Evolutionary conservation across 78 protist species (phyloP), one percentile per base, ranked within the genome.

Genomic region (Corallochytrium limacisporum): DNA sequence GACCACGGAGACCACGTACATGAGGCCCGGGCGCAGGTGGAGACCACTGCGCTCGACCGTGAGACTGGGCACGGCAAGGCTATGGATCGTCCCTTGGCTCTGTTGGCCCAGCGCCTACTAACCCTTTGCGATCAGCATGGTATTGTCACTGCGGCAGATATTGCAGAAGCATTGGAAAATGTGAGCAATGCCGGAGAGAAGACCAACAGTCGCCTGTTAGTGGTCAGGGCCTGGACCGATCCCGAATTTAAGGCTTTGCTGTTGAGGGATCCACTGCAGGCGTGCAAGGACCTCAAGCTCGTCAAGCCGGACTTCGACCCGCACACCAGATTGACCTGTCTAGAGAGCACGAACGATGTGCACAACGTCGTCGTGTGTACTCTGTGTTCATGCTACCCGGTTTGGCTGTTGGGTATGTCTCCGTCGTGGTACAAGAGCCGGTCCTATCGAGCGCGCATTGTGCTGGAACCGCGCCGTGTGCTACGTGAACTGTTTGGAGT

Each of bases 311-410:
- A 36, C 28, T 7, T 32, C 7, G 16, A 35, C 47, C 9, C 26
- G 4, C 36, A 29, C 9, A 60, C 62, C 15, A 8, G 12, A 50
- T 33, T 71, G n/a, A 0, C 1, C 49, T 68, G 46, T 16, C 62
- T 72, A 1, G 63, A 12, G 12, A 72, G 48, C 69, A 48, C 53
- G 1, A 36, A 31, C 7, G 15, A 4, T 10, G 32, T 26, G 22
- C 83, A 78, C 73, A 70, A 70, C n/a, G 44, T 78, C 2, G 50
- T 78, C n/a, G 69, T 71, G 35, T 78, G 83, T 65, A 78, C 83
- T 3, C 70, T 78, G 37, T 48, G 83, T 53, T 42, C 65, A 3
- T 78, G 84, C 70, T 78, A 78, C 40, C 84, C 84, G 24, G 5
- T 35, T 29, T 12, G 68, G 2, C 0, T 78, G 3, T 48, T 78